phyloP scores from a whole-genome alignment of 2,329 filamentous ascomycete species.

The Claviceps fusiformis region DNA sequence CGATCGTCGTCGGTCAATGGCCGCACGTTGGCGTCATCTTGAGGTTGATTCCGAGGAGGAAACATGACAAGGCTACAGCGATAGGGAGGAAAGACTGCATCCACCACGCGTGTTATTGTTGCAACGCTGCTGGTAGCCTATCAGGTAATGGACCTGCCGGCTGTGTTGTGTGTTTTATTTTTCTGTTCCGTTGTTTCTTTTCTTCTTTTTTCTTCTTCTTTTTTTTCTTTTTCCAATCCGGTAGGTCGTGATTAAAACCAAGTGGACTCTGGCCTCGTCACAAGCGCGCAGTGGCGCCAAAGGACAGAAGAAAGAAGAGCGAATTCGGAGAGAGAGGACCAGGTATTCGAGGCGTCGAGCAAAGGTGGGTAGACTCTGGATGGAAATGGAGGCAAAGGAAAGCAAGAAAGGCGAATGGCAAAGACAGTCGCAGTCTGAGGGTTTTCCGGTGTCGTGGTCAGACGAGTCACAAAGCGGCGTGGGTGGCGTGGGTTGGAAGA shows the following conservation, averaged over 20 bases:
- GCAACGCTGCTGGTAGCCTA: background rate
- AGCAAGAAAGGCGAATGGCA: background rate
- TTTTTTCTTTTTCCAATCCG: too few species aligned
- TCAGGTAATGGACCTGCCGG: background rate
- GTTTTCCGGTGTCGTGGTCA: background rate
- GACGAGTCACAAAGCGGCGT: background rate
- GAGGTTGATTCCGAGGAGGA: constrained; percentile 13
- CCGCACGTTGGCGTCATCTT: constrained; percentile 22
- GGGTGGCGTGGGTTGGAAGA: too few species aligned
- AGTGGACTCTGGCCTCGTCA: too few species aligned
- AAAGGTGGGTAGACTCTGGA: background rate
- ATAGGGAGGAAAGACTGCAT: background rate
- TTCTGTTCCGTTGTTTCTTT: background rate
- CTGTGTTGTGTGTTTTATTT: background rate
- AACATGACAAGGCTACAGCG: constrained; percentile 16
- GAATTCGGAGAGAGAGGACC: background rate
- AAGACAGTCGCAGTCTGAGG: constrained; percentile 1
- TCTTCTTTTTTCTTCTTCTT: background rate
- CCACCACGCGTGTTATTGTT: background rate
- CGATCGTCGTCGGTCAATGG: constrained; percentile 26
- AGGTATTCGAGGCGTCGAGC: background rate
- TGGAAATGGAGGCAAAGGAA: background rate
- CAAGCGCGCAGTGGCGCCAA: too few species aligned
- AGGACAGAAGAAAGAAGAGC: too few species aligned
- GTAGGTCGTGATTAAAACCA: too few species aligned